Conservation (phyloP, 2,329 filamentous ascomycete genomes). For the Epichloe glyceriae region DNA sequence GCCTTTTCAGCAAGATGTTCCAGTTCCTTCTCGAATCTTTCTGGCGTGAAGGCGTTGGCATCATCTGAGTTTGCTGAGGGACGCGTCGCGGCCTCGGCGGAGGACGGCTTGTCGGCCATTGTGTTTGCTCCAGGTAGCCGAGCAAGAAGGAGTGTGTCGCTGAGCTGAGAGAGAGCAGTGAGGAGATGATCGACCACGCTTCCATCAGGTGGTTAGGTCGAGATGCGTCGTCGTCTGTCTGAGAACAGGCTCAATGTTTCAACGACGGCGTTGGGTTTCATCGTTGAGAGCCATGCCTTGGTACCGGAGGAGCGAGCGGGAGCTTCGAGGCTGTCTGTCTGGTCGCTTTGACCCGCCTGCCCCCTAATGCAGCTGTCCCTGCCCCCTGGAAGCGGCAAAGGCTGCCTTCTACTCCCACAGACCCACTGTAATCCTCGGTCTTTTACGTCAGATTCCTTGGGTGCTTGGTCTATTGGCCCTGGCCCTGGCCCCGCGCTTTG, state of each 20-base stretch:
- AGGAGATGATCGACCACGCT: neutral
- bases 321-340: neutral
- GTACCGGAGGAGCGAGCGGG: neutral
- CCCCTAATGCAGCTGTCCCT: neutral
- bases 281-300: neutral
- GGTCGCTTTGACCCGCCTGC: neutral
- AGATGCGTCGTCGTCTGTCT: neutral
- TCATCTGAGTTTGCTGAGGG: neutral
- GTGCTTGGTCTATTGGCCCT: no score
- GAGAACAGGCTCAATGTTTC: neutral
- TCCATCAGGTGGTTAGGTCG: neutral
- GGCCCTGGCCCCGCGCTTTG: neutral
- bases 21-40: constrained; percentile 42
- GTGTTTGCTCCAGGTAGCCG: neutral
- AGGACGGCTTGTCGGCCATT: neutral
- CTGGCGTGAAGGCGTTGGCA: constrained; percentile 29
- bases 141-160: neutral
- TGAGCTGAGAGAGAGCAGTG: neutral
- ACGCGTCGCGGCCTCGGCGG: neutral
- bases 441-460: no score
- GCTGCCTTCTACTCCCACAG: no score
- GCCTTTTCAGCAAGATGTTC: constrained; percentile 34
- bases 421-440: no score
- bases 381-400: no score
- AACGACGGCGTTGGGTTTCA: neutral